A percentile compares a stretch with the other conserved stretches of the same genome.
Conservation (phyloP, 768 basidiomycete species). For the Lactarius quietus region DNA sequence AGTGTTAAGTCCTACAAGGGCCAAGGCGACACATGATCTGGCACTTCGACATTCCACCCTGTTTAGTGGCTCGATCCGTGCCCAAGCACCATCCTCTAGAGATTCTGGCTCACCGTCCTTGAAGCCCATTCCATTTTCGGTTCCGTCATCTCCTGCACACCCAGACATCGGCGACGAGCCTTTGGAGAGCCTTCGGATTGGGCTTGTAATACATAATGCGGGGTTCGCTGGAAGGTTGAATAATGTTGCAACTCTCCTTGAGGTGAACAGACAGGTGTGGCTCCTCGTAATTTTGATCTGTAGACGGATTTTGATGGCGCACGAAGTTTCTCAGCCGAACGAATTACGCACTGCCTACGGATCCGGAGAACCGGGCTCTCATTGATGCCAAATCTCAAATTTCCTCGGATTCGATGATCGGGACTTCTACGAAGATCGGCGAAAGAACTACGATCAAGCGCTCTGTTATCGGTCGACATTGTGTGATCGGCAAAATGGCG, state of each 20-base stretch:
- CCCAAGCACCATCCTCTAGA: conserved; percentile 6
- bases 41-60: conserved; percentile 62
- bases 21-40: conserved; percentile 44
- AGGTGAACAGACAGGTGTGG: conserved; percentile 74
- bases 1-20: conserved; percentile 48
- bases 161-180: conserved; percentile 35
- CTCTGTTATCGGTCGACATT: conserved; percentile 59
- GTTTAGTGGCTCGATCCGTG: conserved; percentile 28
- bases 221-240: conserved; percentile 67
- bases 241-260: conserved; percentile 70
- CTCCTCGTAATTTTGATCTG: neutral
- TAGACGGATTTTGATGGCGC: conserved; percentile 24
- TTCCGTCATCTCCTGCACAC: conserved; percentile 44
- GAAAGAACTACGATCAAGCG: conserved; percentile 77
- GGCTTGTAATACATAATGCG: conserved; percentile 55
- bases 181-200: conserved; percentile 55
- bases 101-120: conserved; percentile 28
- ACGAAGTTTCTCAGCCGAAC: conserved; percentile 50
- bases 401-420: conserved; percentile 77
- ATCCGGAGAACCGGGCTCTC: conserved; percentile 58
- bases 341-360: conserved; percentile 52
- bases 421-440: conserved; percentile 75
- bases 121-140: conserved; percentile 37
- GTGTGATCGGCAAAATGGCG: conserved; percentile 79
- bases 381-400: conserved; percentile 83